A percentile compares a stretch with the other conserved stretches of the same genome.
phyloP scores from a whole-genome alignment of 73 alveolate species.

The Uronychia setigera region DNA sequence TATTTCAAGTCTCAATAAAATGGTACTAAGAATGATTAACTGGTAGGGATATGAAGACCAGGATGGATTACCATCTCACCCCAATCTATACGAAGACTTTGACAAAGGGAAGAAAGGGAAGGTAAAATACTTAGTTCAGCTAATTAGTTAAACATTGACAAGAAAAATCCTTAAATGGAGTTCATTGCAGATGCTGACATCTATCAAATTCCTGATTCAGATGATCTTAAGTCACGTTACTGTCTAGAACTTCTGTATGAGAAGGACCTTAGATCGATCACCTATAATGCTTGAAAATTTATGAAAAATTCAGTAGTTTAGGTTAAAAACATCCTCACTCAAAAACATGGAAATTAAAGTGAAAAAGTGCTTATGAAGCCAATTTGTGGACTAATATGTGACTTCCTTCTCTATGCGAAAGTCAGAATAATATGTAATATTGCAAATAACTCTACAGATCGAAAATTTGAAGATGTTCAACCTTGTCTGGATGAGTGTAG shows the following conservation, averaged over 20 bases:
- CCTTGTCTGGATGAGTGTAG: slow-evolving; percentile 15
- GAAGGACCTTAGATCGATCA: neutral
- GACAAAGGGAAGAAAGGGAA: neutral
- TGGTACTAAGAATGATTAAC: neutral
- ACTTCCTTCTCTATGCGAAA: neutral
- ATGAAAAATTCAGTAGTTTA: neutral
- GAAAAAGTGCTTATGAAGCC: neutral
- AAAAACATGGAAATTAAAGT: neutral
- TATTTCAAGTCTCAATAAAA: neutral
- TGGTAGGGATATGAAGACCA: neutral
- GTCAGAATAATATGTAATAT: neutral
- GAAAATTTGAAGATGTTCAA: slow-evolving; percentile 21
- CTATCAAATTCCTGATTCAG: neutral
- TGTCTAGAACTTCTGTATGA: neutral
- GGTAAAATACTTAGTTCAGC: neutral
- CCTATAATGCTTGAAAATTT: neutral
- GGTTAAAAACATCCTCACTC: neutral
- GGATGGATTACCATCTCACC: neutral
- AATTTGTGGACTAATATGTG: neutral
- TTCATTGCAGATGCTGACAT: neutral
- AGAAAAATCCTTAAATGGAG: neutral
- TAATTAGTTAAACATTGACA: too few relatives aligned
- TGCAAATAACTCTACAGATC: neutral
- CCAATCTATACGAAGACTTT: too few relatives aligned
- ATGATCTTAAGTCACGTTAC: neutral